phyloP scores from a whole-genome alignment of 805 yeast species.

The Kregervanrija delftensis region DNA sequence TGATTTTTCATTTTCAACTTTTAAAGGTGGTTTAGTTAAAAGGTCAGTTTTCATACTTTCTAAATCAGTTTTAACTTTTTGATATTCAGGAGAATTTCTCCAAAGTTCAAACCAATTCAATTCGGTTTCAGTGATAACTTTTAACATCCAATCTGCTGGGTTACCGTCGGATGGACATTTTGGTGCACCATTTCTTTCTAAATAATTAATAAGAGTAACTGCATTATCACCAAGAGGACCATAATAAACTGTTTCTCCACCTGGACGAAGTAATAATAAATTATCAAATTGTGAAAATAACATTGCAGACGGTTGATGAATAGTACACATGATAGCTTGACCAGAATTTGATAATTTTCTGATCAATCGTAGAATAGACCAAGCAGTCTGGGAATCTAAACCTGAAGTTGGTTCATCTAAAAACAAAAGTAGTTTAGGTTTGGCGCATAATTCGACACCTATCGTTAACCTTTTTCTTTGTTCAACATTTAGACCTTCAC shows the following conservation, averaged over 20 bases:
- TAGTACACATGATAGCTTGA: conserved; percentile 55
- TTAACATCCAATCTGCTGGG: conserved; percentile 89
- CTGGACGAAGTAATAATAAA: conserved; percentile 53
- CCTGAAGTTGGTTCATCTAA: conserved; percentile 59
- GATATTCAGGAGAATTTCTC: conserved; percentile 56
- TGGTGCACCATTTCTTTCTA: conserved; percentile 56
- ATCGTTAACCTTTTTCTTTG: conserved; percentile 45
- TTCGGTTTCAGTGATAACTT: conserved; percentile 67
- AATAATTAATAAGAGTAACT: conserved; percentile 48
- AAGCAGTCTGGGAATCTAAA: conserved; percentile 49
- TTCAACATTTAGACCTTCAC: conserved; percentile 45
- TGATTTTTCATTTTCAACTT: conserved; percentile 24
- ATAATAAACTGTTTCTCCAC: conserved; percentile 67
- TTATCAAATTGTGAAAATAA: conserved; percentile 70
- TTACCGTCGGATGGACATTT: conserved; percentile 61
- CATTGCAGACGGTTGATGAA: conserved; percentile 78
- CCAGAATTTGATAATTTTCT: conserved; percentile 41
- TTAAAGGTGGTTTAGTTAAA: conserved; percentile 27
- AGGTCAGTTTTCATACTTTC: conserved; percentile 48
- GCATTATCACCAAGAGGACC: conserved; percentile 59
- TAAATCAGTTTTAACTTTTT: conserved; percentile 50
- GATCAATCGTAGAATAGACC: conserved; percentile 46
- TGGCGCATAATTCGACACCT: conserved; percentile 47
- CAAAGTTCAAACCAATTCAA: conserved; percentile 69
- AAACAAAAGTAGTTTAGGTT: conserved; percentile 42